Evolutionary conservation across 2,329 filamentous ascomycete species (phyloP), one percentile per base, ranked within the genome.

Genomic region (Penicillium sp.): DNA sequence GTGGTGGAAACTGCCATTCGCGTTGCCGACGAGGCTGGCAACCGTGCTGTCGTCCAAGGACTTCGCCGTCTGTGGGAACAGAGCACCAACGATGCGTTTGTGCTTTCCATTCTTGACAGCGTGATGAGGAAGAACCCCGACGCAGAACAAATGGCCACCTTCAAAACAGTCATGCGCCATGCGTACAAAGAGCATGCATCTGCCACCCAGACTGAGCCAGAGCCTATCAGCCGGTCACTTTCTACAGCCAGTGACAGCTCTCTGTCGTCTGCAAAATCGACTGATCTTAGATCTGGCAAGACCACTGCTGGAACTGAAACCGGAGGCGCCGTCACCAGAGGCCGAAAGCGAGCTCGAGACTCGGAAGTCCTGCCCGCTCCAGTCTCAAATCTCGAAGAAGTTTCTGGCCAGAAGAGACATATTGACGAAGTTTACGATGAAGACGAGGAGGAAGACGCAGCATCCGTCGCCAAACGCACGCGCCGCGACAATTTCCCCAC

Each of bases 191-290:
- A 63, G 45, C n/a, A 59, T 63, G 26, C 53, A 42, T 49, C 56
- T 35, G 42, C 57, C n/a, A 47, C 54, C 18, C 54, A 59, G 38
- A 48, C 42, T 53, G 20, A 35, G 14, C 20, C 57, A 30, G 52
- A 55, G 28, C 57, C 40, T 16, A 53, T 62, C 46, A 59, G 51
- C 35, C 63, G 66, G 18, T 61, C 62, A 11, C 61, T 61, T 6
- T 69, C 67, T 16, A 63, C 52, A 28, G 42, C 52, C 42, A 73
- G 67, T 20, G 65, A 67, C 12, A 74, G 73, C 16, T 75, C 71
- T 12, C 57, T 75, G 21, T 76, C 75, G 35, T 72, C 74, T 8
- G 70, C 70, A 9, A 70, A 73, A 43, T 73, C 74, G 5, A 60
- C 73, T 33, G 67, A 71, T 40, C 65, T 64, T 47, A 71, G 74